phyloP scores from a whole-genome alignment of 495 filamentous ascomycete species.

The Xylaria sp. region DNA sequence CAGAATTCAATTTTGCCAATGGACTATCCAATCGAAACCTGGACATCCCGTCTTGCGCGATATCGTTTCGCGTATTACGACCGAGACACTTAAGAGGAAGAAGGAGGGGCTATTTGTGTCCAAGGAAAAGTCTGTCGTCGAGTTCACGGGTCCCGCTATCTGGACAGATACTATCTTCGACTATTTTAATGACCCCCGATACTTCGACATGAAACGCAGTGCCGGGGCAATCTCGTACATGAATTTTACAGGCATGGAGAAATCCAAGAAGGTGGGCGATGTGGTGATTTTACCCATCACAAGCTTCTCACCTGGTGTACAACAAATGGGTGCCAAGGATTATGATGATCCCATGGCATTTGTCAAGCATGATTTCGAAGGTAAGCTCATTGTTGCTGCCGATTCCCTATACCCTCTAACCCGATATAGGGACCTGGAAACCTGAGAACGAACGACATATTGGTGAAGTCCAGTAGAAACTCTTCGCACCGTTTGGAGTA shows the following conservation, averaged over 20 bases:
- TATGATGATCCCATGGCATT: conserved; percentile 96
- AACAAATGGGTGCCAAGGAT: conserved; percentile 92
- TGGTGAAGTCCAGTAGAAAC: conserved; percentile 44
- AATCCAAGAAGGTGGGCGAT: conserved; percentile 86
- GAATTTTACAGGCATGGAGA: conserved; percentile 87
- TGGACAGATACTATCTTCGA: conserved; percentile 95
- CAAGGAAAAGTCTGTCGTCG: conserved; percentile 82
- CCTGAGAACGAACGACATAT: conserved; percentile 71
- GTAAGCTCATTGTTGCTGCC: conserved; percentile 51
- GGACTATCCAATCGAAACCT: conserved; percentile 96
- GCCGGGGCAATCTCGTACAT: conserved; percentile 79
- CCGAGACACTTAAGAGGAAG: conserved; percentile 80
- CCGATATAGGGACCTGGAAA: conserved; percentile 76
- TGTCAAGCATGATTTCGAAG: conserved; percentile 96
- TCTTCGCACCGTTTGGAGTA: conserved; percentile 26
- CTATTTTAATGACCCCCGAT: conserved; percentile 91
- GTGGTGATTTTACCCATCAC: conserved; percentile 95
- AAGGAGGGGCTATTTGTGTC: conserved; percentile 69
- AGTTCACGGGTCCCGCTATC: conserved; percentile 92
- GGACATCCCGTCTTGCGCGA: conserved; percentile 92
- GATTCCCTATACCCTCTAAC: conserved; percentile 28
- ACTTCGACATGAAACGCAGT: conserved; percentile 79
- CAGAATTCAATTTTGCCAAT: conserved; percentile 97
- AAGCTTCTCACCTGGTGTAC: conserved; percentile 93
- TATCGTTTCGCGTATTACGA: conserved; percentile 83